phyloP scores from a whole-genome alignment of 305 asterid species.

The Fraxinus sp. region DNA sequence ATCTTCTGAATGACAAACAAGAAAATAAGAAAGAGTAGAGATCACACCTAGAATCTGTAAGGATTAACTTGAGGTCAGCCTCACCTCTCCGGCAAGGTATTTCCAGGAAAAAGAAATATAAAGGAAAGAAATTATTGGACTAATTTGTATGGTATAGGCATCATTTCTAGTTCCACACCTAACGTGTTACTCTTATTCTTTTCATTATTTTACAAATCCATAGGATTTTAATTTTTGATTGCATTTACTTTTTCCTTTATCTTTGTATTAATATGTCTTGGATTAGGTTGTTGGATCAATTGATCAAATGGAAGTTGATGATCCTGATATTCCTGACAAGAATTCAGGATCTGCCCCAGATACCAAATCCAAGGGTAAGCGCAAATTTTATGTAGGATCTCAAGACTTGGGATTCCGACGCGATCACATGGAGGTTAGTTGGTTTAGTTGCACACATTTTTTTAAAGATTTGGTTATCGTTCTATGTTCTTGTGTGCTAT shows the following conservation, averaged over 20 bases:
- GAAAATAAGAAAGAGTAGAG: background rate
- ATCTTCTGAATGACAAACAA: background rate
- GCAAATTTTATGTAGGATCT: conserved; percentile 73
- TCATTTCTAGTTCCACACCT: background rate
- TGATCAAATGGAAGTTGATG: conserved; percentile 90
- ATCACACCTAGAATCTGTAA: background rate
- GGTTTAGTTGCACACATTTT: conserved; percentile 6
- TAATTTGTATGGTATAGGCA: background rate
- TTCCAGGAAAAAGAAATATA: background rate
- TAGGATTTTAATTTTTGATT: background rate
- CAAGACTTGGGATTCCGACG: conserved; percentile 89
- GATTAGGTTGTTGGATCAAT: conserved; percentile 78
- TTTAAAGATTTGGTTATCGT: conserved; percentile 7
- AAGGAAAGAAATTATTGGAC: background rate
- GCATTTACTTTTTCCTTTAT: background rate
- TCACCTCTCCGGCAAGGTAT: background rate
- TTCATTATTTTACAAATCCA: background rate
- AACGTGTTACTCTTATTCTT: background rate
- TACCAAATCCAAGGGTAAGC: conserved; percentile 72
- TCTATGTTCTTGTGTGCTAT: conserved; percentile 24
- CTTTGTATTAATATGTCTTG: conserved; percentile 8
- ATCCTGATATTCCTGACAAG: conserved; percentile 64
- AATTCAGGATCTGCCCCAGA: conserved; percentile 63
- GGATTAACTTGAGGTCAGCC: background rate
- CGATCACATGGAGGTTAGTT: conserved; percentile 85